Conservation (phyloP, 176 grass and related monocot species). For the Leersia perrieri region DNA sequence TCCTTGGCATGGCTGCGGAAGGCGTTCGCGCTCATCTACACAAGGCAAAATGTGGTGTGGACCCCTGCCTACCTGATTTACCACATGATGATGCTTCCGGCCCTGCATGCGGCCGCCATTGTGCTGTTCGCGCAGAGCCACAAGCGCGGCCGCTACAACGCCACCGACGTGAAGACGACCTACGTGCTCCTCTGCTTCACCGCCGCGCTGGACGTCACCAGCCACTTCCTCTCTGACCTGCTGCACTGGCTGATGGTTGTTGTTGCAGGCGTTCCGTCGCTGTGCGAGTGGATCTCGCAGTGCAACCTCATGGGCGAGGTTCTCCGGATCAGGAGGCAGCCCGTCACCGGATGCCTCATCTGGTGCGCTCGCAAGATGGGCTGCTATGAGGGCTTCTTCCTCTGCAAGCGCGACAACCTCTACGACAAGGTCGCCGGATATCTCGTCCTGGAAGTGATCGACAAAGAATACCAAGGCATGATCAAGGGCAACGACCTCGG, state of each 20-base stretch:
- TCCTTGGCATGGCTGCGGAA: background rate
- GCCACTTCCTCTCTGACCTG: accelerated
- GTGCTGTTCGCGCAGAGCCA: background rate
- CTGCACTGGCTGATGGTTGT: accelerated
- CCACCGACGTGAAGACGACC: background rate
- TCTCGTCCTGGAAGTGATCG: no score
- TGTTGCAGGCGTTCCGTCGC: accelerated
- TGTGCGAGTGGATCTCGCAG: background rate
- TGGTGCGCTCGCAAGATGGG: background rate
- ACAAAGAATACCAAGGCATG: no score
- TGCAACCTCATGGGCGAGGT: background rate
- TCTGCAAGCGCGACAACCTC: no score
- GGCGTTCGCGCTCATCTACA: background rate
- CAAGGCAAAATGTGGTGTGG: background rate
- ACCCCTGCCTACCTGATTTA: background rate
- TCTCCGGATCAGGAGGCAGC: no score
- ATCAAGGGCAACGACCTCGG: background rate
- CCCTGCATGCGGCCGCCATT: background rate
- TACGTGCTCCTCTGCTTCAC: background rate
- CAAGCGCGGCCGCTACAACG: background rate
- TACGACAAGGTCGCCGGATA: no score
- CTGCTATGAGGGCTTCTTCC: no score
- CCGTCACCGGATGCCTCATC: background rate
- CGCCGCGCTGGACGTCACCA: background rate
- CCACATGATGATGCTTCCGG: background rate